Evolutionary conservation across 2,329 filamentous ascomycete species (phyloP).

Genomic region (Alternaria sp.): DNA sequence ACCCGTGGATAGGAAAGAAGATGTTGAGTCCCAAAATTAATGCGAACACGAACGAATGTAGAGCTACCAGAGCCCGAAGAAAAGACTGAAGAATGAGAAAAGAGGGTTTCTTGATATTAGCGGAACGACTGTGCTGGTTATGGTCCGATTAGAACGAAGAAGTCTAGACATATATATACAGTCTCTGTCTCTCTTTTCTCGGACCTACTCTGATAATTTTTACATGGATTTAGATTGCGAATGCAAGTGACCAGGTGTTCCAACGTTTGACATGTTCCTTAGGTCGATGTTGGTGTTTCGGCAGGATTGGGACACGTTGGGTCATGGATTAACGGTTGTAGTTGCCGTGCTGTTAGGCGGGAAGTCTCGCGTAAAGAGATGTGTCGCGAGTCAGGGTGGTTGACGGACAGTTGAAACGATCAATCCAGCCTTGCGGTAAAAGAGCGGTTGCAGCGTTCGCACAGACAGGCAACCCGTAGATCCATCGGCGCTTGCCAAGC

Average conservation of each 20-base stretch:
- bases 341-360: constrained; percentile 19
- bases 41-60: constrained; percentile 12
- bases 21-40: constrained; percentile 12
- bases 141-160: constrained; percentile 11
- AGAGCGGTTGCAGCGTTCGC: constrained; percentile 28
- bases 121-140: constrained; percentile 3
- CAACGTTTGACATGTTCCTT: constrained; percentile 21
- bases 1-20: background rate
- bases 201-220: constrained; percentile 6
- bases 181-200: constrained; percentile 8
- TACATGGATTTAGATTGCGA: constrained; percentile 22
- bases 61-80: constrained; percentile 46
- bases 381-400: background rate
- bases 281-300: constrained; percentile 30
- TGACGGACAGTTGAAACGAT: constrained; percentile 3
- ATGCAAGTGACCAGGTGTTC: constrained; percentile 10
- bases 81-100: constrained; percentile 25
- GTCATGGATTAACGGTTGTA: constrained; percentile 17
- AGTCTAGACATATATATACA: constrained; percentile 19
- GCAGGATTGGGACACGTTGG: constrained; percentile 19
- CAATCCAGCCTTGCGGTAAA: constrained; percentile 1
- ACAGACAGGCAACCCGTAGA: constrained; percentile 18
- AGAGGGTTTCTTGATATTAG: constrained; percentile 19
- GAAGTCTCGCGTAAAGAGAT: constrained; percentile 14
- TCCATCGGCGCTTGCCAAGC: background rate